phyloP scores from a whole-genome alignment of 2,329 filamentous ascomycete species.

The Cadophora sp. region DNA sequence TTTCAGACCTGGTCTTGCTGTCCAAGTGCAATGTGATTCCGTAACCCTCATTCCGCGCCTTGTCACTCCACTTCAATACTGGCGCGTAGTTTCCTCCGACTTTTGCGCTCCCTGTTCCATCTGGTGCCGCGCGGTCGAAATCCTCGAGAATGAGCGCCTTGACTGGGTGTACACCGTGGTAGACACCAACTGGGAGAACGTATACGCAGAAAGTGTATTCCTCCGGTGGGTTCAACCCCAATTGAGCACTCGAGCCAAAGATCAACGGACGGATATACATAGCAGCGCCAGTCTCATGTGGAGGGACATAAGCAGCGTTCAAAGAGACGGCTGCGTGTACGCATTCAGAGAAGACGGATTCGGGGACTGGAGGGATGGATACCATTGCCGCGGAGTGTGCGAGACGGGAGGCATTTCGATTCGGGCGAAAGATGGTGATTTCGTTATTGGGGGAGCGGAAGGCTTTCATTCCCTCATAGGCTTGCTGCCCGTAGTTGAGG shows the following conservation, averaged over 20 bases:
- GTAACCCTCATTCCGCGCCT: conserved; percentile 77
- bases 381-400: conserved; percentile 84
- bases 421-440: conserved; percentile 88
- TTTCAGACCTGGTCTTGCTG: conserved; percentile 79
- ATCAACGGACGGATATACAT: conserved; percentile 92
- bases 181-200: conserved; percentile 90
- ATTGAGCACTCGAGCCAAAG: conserved; percentile 86
- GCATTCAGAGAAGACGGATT: conserved; percentile 75
- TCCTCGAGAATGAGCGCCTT: conserved; percentile 87
- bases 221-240: conserved; percentile 85
- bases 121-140: conserved; percentile 91
- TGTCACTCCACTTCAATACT: conserved; percentile 86
- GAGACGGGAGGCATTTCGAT: conserved; percentile 83
- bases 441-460: conserved; percentile 77
- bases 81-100: conserved; percentile 96
- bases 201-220: conserved; percentile 93
- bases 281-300: conserved; percentile 84
- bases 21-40: conserved; percentile 97
- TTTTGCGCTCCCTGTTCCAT: conserved; percentile 91
- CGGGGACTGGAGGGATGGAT: conserved; percentile 81
- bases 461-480: conserved; percentile 97
- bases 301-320: conserved; percentile 91
- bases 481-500: conserved; percentile 97
- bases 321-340: conserved; percentile 82
- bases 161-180: conserved; percentile 90